phyloP scores from a whole-genome alignment of 2,329 filamentous ascomycete genomes.

The Aspergillus terreus region DNA sequence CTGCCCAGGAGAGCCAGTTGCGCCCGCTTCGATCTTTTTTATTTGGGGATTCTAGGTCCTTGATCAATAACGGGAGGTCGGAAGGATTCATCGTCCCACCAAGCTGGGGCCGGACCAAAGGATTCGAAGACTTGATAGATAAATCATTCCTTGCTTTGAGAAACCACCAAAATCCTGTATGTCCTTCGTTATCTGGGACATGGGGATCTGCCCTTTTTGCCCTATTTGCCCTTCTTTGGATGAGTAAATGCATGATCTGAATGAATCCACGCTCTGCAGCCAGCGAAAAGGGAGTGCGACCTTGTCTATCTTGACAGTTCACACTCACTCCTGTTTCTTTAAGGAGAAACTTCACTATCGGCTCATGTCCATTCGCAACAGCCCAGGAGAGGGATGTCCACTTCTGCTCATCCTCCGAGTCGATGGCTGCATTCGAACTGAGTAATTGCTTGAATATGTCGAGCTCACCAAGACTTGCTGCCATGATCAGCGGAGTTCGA shows the following conservation, averaged over 20 bases:
- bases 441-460: neutral
- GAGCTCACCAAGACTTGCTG: neutral
- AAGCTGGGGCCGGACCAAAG: neutral
- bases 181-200: neutral
- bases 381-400: neutral
- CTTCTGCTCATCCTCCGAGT: neutral
- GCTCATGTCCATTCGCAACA: neutral
- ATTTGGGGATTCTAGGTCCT: neutral
- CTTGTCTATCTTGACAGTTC: neutral
- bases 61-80: neutral
- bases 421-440: neutral
- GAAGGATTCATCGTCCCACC: neutral
- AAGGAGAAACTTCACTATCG: neutral
- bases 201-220: neutral
- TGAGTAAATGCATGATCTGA: neutral
- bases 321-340: neutral
- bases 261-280: neutral
- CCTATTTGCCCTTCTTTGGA: neutral
- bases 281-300: neutral
- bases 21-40: neutral
- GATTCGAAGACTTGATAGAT: neutral
- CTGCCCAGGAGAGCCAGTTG: neutral
- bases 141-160: neutral
- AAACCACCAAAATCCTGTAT: neutral
- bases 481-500: neutral